phyloP scores from a whole-genome alignment of 2,329 filamentous ascomycete species.

The Dothiorella sarmentorum region DNA sequence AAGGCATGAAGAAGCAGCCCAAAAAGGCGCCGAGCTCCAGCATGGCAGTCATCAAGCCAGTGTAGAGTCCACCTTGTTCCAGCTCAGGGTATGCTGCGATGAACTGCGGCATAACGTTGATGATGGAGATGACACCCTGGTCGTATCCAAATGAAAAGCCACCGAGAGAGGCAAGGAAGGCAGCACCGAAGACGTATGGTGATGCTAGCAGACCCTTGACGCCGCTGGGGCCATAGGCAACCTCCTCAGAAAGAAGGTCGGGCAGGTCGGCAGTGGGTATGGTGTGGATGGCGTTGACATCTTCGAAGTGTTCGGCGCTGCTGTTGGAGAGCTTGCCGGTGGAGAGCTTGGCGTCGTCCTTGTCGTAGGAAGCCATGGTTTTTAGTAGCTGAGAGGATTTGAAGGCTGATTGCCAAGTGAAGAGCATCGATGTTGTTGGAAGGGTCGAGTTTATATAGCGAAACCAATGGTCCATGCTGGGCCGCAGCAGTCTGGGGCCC shows the following conservation, averaged over 20 bases:
- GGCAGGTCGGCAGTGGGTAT: slow-evolving; percentile 11
- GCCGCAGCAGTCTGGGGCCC: slow-evolving; percentile 1
- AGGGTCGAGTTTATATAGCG: neutral
- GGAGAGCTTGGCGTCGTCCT: slow-evolving; percentile 6
- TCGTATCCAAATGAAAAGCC: slow-evolving; percentile 39
- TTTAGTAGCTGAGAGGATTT: neutral
- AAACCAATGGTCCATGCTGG: neutral
- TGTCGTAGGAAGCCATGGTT: neutral
- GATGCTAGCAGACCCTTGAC: slow-evolving; percentile 34
- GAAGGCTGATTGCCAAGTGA: neutral
- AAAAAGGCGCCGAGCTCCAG: slow-evolving; percentile 42
- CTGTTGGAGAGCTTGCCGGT: neutral
- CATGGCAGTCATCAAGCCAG: slow-evolving; percentile 44
- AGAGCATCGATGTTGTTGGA: neutral
- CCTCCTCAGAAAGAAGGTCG: slow-evolving; percentile 12
- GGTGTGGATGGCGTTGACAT: slow-evolving; percentile 2
- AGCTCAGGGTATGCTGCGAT: slow-evolving; percentile 37
- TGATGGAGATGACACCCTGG: slow-evolving; percentile 36
- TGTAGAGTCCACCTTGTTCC: slow-evolving; percentile 30
- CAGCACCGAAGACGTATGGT: slow-evolving; percentile 43
- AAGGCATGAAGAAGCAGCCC: slow-evolving; percentile 34
- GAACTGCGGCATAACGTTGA: slow-evolving; percentile 47
- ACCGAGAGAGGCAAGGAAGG: slow-evolving; percentile 42
- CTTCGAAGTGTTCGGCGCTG: slow-evolving; percentile 1
- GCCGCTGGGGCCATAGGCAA: slow-evolving; percentile 31